These are phyloP conservation scores for Geranomyces michiganensis DNA, from an alignment of 192 early-diverging fungal genomes.

Conservation along the genomic window DNA sequence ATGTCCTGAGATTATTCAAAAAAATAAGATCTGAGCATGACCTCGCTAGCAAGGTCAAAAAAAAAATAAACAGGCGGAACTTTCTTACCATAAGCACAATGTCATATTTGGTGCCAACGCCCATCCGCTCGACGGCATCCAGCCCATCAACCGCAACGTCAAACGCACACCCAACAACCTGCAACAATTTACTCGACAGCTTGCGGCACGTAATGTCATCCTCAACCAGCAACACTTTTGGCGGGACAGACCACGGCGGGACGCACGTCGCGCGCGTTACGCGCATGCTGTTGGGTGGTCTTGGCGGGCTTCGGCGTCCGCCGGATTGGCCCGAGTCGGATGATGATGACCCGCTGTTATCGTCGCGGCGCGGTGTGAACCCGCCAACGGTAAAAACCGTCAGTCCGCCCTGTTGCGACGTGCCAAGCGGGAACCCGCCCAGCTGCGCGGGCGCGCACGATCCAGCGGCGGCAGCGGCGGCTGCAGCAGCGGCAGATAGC, in stretches of 20 bases:
- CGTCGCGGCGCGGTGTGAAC: conserved; percentile 31
- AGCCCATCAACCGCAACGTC: conserved; percentile 73
- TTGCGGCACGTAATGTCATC: conserved; percentile 55
- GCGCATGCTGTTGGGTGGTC: conserved; percentile 29
- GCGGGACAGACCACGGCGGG: conserved; percentile 28
- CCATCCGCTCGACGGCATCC: conserved; percentile 65
- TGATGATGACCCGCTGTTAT: neutral
- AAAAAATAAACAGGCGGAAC: no score
- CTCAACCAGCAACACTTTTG: conserved; percentile 67
- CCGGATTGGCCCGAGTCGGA: neutral
- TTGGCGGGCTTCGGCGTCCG: neutral
- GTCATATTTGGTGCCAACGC: conserved; percentile 67
- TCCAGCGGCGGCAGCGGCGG: no score
- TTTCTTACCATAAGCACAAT: conserved; percentile 65
- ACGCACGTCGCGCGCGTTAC: conserved; percentile 31
- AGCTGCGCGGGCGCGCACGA: neutral
- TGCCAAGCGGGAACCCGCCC: neutral
- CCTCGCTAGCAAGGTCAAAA: no score
- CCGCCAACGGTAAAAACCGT: conserved; percentile 38
- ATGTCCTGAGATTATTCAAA: no score
- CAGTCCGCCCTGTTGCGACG: conserved; percentile 16
- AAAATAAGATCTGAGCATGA: no score
- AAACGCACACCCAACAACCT: conserved; percentile 69
- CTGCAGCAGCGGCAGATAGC: neutral
- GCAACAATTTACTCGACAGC: conserved; percentile 55